Conservation (phyloP, 768 basidiomycete species). For the Panaeolus papilionaceus region DNA sequence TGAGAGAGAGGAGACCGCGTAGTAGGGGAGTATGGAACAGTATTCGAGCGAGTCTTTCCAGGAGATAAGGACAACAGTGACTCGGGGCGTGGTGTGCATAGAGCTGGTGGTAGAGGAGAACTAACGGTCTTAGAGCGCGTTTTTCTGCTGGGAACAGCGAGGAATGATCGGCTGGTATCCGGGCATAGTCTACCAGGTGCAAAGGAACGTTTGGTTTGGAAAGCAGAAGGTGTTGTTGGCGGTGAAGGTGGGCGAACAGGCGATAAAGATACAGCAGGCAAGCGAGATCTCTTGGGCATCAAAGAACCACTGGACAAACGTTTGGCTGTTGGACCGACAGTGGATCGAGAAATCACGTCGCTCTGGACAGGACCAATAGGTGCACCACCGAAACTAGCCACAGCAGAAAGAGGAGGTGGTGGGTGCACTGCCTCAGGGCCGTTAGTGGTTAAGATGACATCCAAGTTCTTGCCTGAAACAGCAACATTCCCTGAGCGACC, state of each 20-base stretch:
- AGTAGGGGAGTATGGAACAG: constrained; percentile 27
- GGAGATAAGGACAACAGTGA: constrained; percentile 15
- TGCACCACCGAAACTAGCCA: not conserved
- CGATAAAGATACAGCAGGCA: not conserved
- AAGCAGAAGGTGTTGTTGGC: constrained; percentile 2
- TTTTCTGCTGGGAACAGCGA: constrained; percentile 21
- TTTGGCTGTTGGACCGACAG: constrained; percentile 1
- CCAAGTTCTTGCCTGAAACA: not conserved
- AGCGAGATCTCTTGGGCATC: not conserved
- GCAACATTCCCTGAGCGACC: not conserved
- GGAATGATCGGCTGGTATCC: constrained; percentile 2
- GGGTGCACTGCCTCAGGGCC: not conserved
- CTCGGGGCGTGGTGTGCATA: constrained; percentile 20
- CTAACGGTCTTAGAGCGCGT: constrained; percentile 22
- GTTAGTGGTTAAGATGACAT: no score
- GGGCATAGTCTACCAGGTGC: constrained; percentile 11
- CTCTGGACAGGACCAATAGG: not conserved
- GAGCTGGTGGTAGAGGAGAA: constrained; percentile 18
- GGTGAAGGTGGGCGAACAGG: not conserved
- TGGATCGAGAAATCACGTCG: not conserved
- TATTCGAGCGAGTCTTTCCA: constrained; percentile 30
- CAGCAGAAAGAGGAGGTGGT: not conserved
- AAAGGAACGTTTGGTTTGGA: constrained; percentile 20
- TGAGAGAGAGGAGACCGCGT: constrained; percentile 30
- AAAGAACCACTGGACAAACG: constrained; percentile 1